phyloP scores from a whole-genome alignment of 352 stramenopile species.

The Albugo candida region DNA sequence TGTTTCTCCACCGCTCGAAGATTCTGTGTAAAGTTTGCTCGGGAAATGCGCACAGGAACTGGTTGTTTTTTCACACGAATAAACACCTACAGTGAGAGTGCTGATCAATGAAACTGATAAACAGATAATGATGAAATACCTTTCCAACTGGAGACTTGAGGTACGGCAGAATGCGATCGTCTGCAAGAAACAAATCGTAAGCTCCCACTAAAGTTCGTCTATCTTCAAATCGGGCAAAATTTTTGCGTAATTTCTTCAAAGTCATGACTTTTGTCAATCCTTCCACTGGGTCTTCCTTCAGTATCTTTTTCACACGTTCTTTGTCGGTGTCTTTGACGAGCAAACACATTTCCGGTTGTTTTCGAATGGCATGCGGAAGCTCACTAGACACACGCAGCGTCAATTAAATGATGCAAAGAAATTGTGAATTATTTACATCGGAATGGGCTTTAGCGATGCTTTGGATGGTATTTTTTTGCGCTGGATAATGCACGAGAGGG shows the following conservation, averaged over 20 bases:
- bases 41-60: conserved; percentile 47
- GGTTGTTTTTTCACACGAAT: conserved; percentile 70
- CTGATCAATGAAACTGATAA: background rate
- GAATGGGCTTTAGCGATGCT: conserved; percentile 44
- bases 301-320: conserved; percentile 52
- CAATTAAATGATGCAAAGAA: conserved; percentile 4
- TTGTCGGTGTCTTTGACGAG: conserved; percentile 76
- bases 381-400: conserved; percentile 13
- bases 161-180: conserved; percentile 60
- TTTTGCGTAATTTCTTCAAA: conserved; percentile 68
- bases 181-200: conserved; percentile 57
- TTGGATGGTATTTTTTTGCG: conserved; percentile 51
- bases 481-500: conserved; percentile 50
- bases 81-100: conserved; percentile 16
- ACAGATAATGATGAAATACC: background rate
- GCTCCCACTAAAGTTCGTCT: conserved; percentile 40
- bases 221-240: conserved; percentile 59
- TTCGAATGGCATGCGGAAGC: conserved; percentile 31
- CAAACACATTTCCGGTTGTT: conserved; percentile 42
- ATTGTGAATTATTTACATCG: conserved; percentile 18
- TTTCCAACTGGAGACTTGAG: conserved; percentile 41
- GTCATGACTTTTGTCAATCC: conserved; percentile 55
- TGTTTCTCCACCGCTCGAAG: conserved; percentile 25
- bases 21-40: conserved; percentile 25
- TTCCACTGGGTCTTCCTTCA: conserved; percentile 30